Base-by-base conservation (phyloP, 164 flowering plant genomes). In the Umbilicus rupestris region DNA sequence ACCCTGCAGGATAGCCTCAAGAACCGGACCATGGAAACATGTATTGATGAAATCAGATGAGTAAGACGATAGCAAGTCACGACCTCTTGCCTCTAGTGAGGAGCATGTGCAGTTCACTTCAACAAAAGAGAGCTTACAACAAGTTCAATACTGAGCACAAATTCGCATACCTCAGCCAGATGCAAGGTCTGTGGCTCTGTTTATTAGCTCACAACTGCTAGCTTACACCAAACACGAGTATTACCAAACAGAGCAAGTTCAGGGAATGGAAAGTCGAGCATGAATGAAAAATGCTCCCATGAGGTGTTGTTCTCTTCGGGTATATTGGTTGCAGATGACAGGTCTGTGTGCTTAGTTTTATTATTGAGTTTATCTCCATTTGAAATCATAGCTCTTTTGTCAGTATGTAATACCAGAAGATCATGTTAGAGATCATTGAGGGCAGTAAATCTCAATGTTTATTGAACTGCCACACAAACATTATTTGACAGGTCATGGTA, bases 11-110 rank as follows among this genome's bases (percentile, higher is more conserved):
- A 71, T 94, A 78, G 76, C 85, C 62, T 66, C 81, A 42, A 84
- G 74, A 74, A 78, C 75, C 63, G 96, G 98, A 74, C 98, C 96
- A 29, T 92, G 96, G 98, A 68, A 76, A 73, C 52, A 67, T 76
- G 44, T 92, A 31, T 82, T 77, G 84, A 72, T 82, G 14, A 74
- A 83, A 62, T 49, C 30, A 33, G 81, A 84, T 62, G 79, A 71
- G 60, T 55, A 33, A 28, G 11, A 41, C 44, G 16, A 41, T 41
- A 41, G 16, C 15, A 6, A 6, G 44, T 41, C 12, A 41, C 44
- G 15, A 14, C n/a, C n/a, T n/a, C n/a, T n/a, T n/a, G n/a, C n/a
- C n/a, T n/a, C n/a, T n/a, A n/a, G 44, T 41, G 12, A 41, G 44
- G 7, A 41, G 44, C 44, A 41, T 9, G 16, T 41, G 44, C 10